These are phyloP conservation scores for Colletotrichum simmondsii DNA, from an alignment of 2,329 filamentous ascomycete genomes.

Conservation along the genomic window DNA sequence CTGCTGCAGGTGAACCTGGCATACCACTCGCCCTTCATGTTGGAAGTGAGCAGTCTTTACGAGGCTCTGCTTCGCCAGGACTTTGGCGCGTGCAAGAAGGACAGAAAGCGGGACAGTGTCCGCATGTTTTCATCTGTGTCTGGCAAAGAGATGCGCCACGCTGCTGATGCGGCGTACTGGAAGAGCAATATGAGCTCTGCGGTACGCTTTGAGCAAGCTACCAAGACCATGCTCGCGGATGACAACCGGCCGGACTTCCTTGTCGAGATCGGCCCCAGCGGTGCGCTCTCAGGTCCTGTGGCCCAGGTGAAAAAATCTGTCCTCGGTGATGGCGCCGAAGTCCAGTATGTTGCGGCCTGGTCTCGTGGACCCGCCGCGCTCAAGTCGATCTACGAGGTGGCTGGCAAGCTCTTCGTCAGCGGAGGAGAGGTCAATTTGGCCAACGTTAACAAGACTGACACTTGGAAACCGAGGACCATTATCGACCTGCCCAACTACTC, in stretches of 20 bases:
- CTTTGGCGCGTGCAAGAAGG: not conserved
- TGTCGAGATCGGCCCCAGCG: slow-evolving; percentile 43
- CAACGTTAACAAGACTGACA: not conserved
- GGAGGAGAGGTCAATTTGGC: not conserved
- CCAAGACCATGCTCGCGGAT: not conserved
- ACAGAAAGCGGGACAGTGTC: not conserved
- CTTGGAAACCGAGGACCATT: not conserved
- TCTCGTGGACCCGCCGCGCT: slow-evolving; percentile 2
- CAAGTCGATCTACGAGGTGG: not conserved
- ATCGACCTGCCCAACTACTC: slow-evolving; percentile 28
- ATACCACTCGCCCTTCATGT: not conserved
- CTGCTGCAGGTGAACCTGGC: not conserved
- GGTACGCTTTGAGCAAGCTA: not conserved
- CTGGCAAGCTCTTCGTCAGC: not conserved
- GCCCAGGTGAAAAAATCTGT: slow-evolving; percentile 38
- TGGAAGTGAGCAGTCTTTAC: not conserved
- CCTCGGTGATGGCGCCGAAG: not conserved
- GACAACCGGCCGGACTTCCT: slow-evolving; percentile 15
- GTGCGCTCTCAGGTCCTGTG: slow-evolving; percentile 43
- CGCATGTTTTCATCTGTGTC: not conserved
- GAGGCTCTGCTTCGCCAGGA: not conserved
- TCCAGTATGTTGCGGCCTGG: slow-evolving; percentile 1
- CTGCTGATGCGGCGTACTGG: not conserved
- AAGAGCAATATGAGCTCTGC: not conserved
- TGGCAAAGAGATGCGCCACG: not conserved